Evolutionary conservation across 2,329 filamentous ascomycete genomes (phyloP), one percentile per base, ranked within the genome.

Genomic region (Calonectria hawksworthii): DNA sequence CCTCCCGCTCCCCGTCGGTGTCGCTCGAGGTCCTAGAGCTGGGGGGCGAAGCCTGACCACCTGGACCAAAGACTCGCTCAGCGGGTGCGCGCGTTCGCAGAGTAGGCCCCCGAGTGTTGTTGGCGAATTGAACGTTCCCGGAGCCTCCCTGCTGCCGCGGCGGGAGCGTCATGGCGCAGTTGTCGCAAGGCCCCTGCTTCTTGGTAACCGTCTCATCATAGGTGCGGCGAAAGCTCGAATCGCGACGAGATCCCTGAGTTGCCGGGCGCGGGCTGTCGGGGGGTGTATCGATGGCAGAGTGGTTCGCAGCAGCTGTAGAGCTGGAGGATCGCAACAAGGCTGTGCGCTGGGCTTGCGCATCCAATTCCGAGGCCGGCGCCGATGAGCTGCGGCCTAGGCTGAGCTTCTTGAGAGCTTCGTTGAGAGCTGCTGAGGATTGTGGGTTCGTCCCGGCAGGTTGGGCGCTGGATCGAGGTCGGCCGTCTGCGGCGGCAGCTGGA

Each of bases 151-250:
- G 76, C 61, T 85, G 84, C 38, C 82, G 80, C 21, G 79, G 81
- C 0, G 92, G 92, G 10, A 94, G 84, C 0, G 92, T 94, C 80
- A 94, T 88, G 73, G 92, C 92, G 82, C 92, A 94, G 83, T 93
- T 94, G 75, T 93, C 91, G 82, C 92, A 94, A 28, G 92, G 92
- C 10, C 89, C 90, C 68, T 92, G 91, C 73, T 90, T 89, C 82
- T 90, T 91, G 54, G 90, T 92, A 32, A 92, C 91, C n/a, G 90
- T 90, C 75, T 93, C 91, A 78, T 93, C 91, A 77, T 93, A 93
- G 0, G 92, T 93, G 79, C 89, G 89, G 73, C 88, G 88, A 78
- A 93, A 93, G 81, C 89, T 90, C 30, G 91, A 91, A 74, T 93
- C 91, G 73, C 89, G 88, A 41, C 89, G 87, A 21, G 83, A 78